Evolutionary conservation across 352 stramenopile species (phyloP), one percentile per base, ranked within the genome.

Genomic region (Peronospora destructor): DNA sequence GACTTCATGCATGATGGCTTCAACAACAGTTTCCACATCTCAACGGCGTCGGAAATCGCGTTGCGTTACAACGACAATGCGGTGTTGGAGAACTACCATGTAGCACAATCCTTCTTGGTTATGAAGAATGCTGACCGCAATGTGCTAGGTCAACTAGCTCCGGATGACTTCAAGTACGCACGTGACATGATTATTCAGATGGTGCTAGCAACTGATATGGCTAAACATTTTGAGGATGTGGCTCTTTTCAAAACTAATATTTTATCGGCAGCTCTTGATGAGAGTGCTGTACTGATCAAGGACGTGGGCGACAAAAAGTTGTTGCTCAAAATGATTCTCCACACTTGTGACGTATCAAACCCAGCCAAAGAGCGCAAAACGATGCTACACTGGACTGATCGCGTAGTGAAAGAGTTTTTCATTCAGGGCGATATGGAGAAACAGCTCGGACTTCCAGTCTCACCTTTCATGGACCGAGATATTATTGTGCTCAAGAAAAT

Each of bases 331-430:
- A 93, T 92, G 76, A 89, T 94, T 36, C 61, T 96, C 19, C 85
- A 96, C 45, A 89, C 87, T 17, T 93, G 91, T 30, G 95, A 98
- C 55, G 91, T 98, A 19, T 97, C 89, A 4, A 98, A 98, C 53
- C 90, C 87, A 29, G 75, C 85, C 5, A 96, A 97, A 56, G 79
- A 93, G 16, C 84, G 78, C 23, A 62, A 83, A 42, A 73, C 90
- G 14, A 91, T 94, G 70, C 73, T 95, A 46, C 79, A 84, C 50
- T 98, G 94, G 94, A 93, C 89, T 0, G 82, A 97, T 45, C 83
- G 90, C 16, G 87, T 97, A 8, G 76, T 97, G 10, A 82, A 96
- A 29, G 95, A 98, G 73, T 98, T 98, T 56, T 98, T 97, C 55
- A 49, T 84, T 14, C 94, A 98, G 59, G 95, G 95, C 29, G 94